These are phyloP conservation scores for Leptographium wingfieldii DNA, from an alignment of 2,329 filamentous ascomycete genomes.

Conservation along the genomic window DNA sequence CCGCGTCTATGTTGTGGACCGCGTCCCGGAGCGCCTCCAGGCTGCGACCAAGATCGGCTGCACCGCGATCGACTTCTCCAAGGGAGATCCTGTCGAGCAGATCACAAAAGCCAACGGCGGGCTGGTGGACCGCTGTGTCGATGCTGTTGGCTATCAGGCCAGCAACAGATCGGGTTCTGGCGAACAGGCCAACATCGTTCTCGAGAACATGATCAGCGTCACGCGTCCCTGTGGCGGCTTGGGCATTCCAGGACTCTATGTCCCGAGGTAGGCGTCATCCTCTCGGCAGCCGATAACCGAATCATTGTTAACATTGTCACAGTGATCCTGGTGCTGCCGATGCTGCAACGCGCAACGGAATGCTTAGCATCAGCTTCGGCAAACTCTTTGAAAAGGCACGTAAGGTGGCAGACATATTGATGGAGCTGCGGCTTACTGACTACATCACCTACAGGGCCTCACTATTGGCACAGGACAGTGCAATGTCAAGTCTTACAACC, in stretches of 20 bases:
- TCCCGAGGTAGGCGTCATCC: background rate
- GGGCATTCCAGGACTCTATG: background rate
- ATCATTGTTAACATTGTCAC: background rate
- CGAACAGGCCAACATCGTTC: slow-evolving; percentile 1
- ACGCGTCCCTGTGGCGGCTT: background rate
- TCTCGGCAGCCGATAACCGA: background rate
- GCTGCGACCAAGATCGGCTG: slow-evolving; percentile 13
- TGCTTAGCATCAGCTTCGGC: slow-evolving; percentile 1
- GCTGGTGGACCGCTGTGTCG: background rate
- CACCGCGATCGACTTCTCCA: slow-evolving; percentile 14
- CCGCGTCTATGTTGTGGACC: slow-evolving; percentile 14
- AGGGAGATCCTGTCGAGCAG: slow-evolving; percentile 11
- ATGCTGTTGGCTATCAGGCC: background rate
- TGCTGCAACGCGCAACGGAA: background rate
- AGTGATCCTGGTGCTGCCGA: slow-evolving; percentile 1
- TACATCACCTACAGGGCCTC: background rate
- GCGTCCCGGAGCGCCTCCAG: slow-evolving; percentile 13
- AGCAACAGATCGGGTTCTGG: background rate
- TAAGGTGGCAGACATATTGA: background rate
- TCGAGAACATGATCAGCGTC: slow-evolving; percentile 1
- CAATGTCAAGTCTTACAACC: background rate
- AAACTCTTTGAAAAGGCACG: background rate
- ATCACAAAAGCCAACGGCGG: slow-evolving; percentile 7
- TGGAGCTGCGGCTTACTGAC: background rate
- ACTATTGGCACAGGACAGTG: background rate